phyloP scores from a whole-genome alignment of 768 basidiomycete genomes.

The Rhodosporidiobolus sp. region DNA sequence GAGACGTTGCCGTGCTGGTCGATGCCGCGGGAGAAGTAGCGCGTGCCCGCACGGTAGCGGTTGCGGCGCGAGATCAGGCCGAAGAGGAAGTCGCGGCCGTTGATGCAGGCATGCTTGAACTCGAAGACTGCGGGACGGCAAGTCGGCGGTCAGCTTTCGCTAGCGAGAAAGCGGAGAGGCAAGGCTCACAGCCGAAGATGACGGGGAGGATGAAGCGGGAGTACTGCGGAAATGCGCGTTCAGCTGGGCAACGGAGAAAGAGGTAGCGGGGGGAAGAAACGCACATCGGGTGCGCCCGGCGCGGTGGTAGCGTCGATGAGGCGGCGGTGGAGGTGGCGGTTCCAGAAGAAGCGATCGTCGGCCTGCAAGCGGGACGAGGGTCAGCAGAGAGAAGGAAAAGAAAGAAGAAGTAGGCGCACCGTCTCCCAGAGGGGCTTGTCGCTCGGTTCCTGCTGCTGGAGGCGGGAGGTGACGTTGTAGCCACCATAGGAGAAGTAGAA shows the following conservation, averaged over 20 bases:
- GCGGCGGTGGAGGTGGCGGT: constrained; percentile 67
- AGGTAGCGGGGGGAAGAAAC: constrained; percentile 44
- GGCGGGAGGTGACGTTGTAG: constrained; percentile 79
- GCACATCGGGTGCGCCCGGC: constrained; percentile 64
- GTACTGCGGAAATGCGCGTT: constrained; percentile 56
- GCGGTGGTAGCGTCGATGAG: constrained; percentile 60
- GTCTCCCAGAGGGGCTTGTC: constrained; percentile 69
- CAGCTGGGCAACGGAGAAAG: neutral
- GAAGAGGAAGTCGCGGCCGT: constrained; percentile 73
- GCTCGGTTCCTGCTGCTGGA: constrained; percentile 73
- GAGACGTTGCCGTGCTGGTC: constrained; percentile 85
- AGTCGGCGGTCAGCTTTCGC: neutral
- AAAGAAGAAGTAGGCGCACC: constrained; percentile 53
- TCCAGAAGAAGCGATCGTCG: constrained; percentile 99
- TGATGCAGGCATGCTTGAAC: constrained; percentile 68
- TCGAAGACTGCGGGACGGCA: constrained; percentile 67
- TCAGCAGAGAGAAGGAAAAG: neutral
- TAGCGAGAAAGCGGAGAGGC: neutral
- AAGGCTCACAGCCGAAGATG: constrained; percentile 82
- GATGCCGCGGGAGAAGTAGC: constrained; percentile 92
- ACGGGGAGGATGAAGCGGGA: constrained; percentile 85
- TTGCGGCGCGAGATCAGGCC: constrained; percentile 89
- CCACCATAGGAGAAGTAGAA: constrained; percentile 81
- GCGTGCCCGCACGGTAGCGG: constrained; percentile 89
- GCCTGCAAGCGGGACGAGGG: constrained; percentile 55